Conservation (phyloP, 208 protist species). For the Leptomonas pyrrhocoris region DNA sequence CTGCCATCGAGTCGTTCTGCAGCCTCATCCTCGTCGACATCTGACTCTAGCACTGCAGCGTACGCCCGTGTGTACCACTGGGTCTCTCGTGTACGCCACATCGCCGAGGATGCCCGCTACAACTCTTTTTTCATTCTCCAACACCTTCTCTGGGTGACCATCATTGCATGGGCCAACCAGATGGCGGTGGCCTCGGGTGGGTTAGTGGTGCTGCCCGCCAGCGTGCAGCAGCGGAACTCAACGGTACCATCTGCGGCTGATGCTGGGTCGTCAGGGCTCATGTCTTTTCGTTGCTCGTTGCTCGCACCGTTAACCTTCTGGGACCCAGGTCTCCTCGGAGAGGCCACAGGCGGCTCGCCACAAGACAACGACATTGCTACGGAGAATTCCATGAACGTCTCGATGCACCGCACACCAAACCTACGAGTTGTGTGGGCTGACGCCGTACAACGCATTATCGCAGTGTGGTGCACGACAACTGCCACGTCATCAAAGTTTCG, state of each 20-base stretch:
- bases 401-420: slow-evolving; percentile 14
- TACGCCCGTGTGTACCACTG: slow-evolving; percentile 33
- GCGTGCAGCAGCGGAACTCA: not conserved
- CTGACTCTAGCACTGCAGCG: slow-evolving; percentile 21
- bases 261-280: not conserved
- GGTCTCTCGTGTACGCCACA: slow-evolving; percentile 25
- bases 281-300: slow-evolving; percentile 18
- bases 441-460: slow-evolving; percentile 25
- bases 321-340: slow-evolving; percentile 14
- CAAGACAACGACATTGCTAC: not conserved
- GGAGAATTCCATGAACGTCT: not conserved
- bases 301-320: slow-evolving; percentile 25
- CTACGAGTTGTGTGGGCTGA: slow-evolving; percentile 24
- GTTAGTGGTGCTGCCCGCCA: slow-evolving; percentile 27
- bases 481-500: not conserved
- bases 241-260: not conserved
- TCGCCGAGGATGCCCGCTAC: slow-evolving; percentile 36
- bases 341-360: not conserved
- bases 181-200: slow-evolving; percentile 45
- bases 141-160: slow-evolving; percentile 44
- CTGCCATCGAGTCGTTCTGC: not conserved
- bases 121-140: slow-evolving; percentile 37
- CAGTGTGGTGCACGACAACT: slow-evolving; percentile 20
- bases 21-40: not conserved
- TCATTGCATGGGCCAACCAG: slow-evolving; percentile 57